Base-by-base conservation (phyloP, 2,329 filamentous ascomycete genomes). In the Colletotrichum sp. region DNA sequence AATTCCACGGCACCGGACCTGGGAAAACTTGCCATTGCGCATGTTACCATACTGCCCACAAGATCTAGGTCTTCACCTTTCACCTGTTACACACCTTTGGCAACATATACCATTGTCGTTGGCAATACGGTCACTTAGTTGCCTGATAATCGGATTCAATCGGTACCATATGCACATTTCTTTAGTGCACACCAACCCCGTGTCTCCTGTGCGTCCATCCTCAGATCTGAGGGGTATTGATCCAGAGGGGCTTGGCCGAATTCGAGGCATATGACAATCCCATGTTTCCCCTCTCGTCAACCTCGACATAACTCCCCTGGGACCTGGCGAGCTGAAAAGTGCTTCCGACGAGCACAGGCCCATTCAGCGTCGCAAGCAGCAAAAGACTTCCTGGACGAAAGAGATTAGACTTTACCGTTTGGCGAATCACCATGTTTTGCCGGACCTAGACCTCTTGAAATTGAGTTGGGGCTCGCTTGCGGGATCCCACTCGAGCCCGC, bases 1-100 rank as follows among this genome's bases (percentile, higher is more conserved):
- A 76, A 69, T 69, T 76, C 74, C 74, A 76, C 74, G 16, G 32
- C 44, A 16, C 29, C 29, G 64, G 25, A 39, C 44, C 29, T 52
- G 44, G 62, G n/a, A 11, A 32, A 34, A 32, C n/a, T 8, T 52
- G 44, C 44, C 44, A 22, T 52, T 52, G 44, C 44, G n/a, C n/a
- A 52, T 13, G 29, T 15, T 16, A 59, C 55, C 25, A n/a, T 8
- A 32, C 25, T 27, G 25, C 7, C 22, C 30, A 27, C 62, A 22
- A 44, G 34, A n/a, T 66, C 29, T 15, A 49, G 36, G 13, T 19
- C 36, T 49, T 30, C 39, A 49, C 19, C 16, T 49, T 65, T 25
- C 16, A 12, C 22, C 30, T 39, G 19, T 7, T 19, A 11, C 25
- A 59, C 34, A 36, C 13, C 34, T 8, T 16, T 6, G 34, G 6